phyloP scores from a whole-genome alignment of 345 rosid species.

The Abelmoschus esculentus region DNA sequence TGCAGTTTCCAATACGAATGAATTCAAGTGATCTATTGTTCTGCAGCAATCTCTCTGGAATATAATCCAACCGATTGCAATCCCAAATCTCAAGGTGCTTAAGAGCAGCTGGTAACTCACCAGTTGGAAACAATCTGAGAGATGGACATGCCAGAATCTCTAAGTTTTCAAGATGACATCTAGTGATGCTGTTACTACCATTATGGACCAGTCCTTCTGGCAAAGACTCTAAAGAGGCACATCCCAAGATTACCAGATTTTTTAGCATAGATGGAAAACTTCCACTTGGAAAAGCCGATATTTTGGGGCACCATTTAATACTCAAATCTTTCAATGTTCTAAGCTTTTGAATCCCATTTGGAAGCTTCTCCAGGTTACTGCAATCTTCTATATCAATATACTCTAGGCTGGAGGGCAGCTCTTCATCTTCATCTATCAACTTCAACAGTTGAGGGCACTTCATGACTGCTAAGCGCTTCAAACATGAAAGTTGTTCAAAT shows the following conservation, averaged over 20 bases:
- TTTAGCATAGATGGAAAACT: not conserved
- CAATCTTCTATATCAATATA: conserved; percentile 10
- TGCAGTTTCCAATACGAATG: conserved; percentile 6
- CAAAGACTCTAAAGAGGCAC: not conserved
- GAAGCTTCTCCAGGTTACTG: not conserved
- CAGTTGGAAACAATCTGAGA: conserved; percentile 8
- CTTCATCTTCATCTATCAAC: conserved; percentile 5
- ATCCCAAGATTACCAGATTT: not conserved
- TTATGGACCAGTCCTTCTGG: not conserved
- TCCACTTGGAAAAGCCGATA: not conserved
- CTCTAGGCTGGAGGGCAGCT: conserved; percentile 11
- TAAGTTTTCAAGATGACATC: conserved; percentile 11
- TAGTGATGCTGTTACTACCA: not conserved
- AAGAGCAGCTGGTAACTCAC: conserved; percentile 1
- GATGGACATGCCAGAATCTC: conserved; percentile 19
- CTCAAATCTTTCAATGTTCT: conserved; percentile 6
- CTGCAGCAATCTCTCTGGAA: conserved; percentile 8
- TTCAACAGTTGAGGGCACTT: conserved; percentile 5
- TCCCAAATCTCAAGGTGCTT: conserved; percentile 12
- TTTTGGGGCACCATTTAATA: conserved; percentile 4
- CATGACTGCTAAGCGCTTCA: conserved; percentile 7
- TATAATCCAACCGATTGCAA: not conserved
- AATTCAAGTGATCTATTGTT: conserved; percentile 12
- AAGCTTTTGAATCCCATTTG: conserved; percentile 2
- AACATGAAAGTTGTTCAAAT: conserved; percentile 8